Conservation (phyloP, 257 asterid genomes). For the Capsicum pubescens region DNA sequence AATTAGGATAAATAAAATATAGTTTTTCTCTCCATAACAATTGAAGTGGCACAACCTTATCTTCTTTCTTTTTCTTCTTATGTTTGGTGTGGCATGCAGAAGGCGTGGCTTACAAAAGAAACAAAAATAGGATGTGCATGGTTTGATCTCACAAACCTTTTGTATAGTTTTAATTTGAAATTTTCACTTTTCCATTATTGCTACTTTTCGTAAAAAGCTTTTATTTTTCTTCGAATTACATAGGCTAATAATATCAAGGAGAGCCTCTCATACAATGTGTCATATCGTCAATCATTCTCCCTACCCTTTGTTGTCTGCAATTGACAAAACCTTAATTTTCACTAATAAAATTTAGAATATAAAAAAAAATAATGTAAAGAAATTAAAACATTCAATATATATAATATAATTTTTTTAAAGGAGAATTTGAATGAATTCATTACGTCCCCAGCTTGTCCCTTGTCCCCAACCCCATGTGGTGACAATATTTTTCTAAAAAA, state of each 20-base stretch:
- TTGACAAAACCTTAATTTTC: too few species aligned
- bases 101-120: neutral
- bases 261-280: neutral
- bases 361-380: too few species aligned
- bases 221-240: too few species aligned
- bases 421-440: too few species aligned
- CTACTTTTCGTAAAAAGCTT: too few species aligned
- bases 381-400: too few species aligned
- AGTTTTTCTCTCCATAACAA: neutral
- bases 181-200: neutral
- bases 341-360: too few species aligned
- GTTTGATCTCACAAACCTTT: neutral
- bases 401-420: too few species aligned
- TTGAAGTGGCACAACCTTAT: neutral
- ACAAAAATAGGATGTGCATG: constrained; percentile 3
- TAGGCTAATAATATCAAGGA: neutral
- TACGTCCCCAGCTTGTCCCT: too few species aligned
- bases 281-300: neutral
- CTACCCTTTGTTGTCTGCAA: too few species aligned
- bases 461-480: too few species aligned
- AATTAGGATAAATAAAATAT: neutral
- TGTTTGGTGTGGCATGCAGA: neutral
- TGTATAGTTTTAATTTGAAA: neutral
- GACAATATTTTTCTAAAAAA: too few species aligned
- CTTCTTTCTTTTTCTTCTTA: neutral